Percentiles rank a stretch among this genome's conserved stretches.
Evolutionary conservation across 352 stramenopile species (phyloP).

Genomic region (Phytophthora litchii): DNA sequence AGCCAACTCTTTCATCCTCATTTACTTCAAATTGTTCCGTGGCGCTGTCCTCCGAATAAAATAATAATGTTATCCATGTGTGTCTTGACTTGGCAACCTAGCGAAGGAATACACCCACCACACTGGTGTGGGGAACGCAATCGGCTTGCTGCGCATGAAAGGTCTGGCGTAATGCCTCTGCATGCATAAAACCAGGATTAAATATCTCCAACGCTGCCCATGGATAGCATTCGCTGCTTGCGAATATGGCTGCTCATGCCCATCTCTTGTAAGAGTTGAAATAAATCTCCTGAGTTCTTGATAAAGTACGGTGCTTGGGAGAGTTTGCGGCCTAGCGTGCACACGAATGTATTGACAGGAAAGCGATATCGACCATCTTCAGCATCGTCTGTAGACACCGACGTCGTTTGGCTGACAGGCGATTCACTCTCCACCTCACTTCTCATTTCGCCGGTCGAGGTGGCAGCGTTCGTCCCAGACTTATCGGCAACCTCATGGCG

Average conservation of each 20-base stretch:
- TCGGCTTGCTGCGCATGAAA: conserved; percentile 76
- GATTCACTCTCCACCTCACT: conserved; percentile 17
- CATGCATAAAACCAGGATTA: conserved; percentile 5
- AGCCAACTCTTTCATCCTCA: conserved; percentile 19
- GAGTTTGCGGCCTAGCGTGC: conserved; percentile 80
- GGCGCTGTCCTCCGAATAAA: conserved; percentile 27
- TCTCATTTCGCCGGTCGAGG: conserved; percentile 4
- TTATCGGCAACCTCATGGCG: conserved; percentile 18
- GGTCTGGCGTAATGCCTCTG: conserved; percentile 44
- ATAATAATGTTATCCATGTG: conserved; percentile 30
- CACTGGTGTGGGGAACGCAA: conserved; percentile 74
- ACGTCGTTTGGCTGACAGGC: conserved; percentile 30
- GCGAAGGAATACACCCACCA: conserved; percentile 75
- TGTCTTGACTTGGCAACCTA: conserved; percentile 26
- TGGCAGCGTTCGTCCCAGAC: conserved; percentile 10
- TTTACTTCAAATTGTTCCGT: conserved; percentile 38
- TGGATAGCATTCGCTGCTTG: conserved; percentile 70
- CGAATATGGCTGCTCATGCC: conserved; percentile 83
- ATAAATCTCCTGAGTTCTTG: conserved; percentile 87
- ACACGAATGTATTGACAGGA: conserved; percentile 87
- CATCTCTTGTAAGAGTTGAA: conserved; percentile 86
- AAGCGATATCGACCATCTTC: conserved; percentile 70
- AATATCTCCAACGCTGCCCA: conserved; percentile 37
- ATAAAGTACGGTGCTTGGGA: conserved; percentile 88
- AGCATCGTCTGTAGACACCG: conserved; percentile 41